Base-by-base conservation (phyloP, 208 protist genomes). In the Leishmania amazonensis region DNA sequence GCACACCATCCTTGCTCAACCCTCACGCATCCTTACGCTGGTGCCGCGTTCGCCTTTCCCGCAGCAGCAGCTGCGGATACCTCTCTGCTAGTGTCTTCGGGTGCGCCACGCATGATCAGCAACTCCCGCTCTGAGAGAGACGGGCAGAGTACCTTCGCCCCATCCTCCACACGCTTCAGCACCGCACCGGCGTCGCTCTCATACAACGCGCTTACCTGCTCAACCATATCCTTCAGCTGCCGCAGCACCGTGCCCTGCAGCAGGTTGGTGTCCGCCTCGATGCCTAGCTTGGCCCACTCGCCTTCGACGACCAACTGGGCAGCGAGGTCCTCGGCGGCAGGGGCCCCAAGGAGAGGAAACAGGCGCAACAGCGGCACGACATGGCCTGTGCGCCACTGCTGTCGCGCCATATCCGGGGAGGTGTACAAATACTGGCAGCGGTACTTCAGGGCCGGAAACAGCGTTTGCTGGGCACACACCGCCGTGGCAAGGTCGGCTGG, bases 361-460 rank as follows among this genome's bases (percentile, higher is more conserved):
- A 98, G 81, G 31, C 92, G 90, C 83, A 97, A 85, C 42, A 98
- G 91, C n/a, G 95, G 95, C 21, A 97, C 79, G 21, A 95, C 90
- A 54, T 81, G 85, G 78, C 96, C 95, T 5, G 81, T 88, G n/a
- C 93, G 83, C 93, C 95, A 98, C 79, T 92, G 85, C 79, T 96
- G 95, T 13, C 92, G 92, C 62, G 88, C 91, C 45, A 94, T 76
- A 53, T 98, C 95, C 15, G 92, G 89, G 24, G 92, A 95, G 62
- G 92, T 91, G 83, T 97, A 98, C 40, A 95, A 76, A 80, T 92
- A 97, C 81, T 96, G 93, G 31, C 81, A 81, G 79, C 91, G 89
- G 79, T 95, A 95, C 78, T 94, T 94, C 40, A 95, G 84, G 38
- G 93, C 95, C 24, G 93, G 91, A 82, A 98, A 98, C 53, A 96